Evolutionary conservation across 192 early-diverging fungal genomes (phyloP).

Genomic region (Powellomyces hirtus): DNA sequence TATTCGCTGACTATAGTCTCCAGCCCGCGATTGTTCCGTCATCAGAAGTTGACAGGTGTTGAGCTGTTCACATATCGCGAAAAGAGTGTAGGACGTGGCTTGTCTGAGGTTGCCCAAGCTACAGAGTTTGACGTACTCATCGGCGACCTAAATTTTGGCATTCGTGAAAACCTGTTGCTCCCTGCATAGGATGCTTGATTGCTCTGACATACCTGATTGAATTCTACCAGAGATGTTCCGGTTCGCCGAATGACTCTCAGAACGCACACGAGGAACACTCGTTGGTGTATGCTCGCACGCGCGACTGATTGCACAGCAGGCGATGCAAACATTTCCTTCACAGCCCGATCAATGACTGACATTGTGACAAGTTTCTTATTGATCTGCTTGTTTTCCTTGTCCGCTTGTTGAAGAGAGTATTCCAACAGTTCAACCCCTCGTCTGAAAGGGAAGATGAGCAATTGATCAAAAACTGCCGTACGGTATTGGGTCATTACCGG

Average conservation of each 20-base stretch:
- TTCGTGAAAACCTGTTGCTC: not conserved
- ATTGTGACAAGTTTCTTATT: conserved; percentile 17
- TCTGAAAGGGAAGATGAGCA: conserved; percentile 20
- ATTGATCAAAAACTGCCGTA: no score
- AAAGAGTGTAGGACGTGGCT: conserved; percentile 59
- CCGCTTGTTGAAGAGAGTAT: not conserved
- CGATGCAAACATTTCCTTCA: conserved; percentile 86
- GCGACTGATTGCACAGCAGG: conserved; percentile 71
- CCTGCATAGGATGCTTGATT: not conserved
- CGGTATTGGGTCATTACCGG: conserved; percentile 58
- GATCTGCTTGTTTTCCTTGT: not conserved
- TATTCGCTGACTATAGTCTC: conserved; percentile 56
- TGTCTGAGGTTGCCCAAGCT: conserved; percentile 46
- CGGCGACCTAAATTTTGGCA: conserved; percentile 32
- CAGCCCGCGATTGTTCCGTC: conserved; percentile 38
- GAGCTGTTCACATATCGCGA: conserved; percentile 56
- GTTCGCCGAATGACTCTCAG: conserved; percentile 58
- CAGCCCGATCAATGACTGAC: conserved; percentile 67
- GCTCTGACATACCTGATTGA: conserved; percentile 58
- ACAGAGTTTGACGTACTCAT: conserved; percentile 67
- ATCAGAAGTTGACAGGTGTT: conserved; percentile 13
- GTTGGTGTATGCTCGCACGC: conserved; percentile 75
- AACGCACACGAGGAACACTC: conserved; percentile 78
- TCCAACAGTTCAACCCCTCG: conserved; percentile 36
- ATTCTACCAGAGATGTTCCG: conserved; percentile 72